phyloP scores from a whole-genome alignment of 169 alveolate genomes.

The Cryptosporidium tyzzeri region DNA sequence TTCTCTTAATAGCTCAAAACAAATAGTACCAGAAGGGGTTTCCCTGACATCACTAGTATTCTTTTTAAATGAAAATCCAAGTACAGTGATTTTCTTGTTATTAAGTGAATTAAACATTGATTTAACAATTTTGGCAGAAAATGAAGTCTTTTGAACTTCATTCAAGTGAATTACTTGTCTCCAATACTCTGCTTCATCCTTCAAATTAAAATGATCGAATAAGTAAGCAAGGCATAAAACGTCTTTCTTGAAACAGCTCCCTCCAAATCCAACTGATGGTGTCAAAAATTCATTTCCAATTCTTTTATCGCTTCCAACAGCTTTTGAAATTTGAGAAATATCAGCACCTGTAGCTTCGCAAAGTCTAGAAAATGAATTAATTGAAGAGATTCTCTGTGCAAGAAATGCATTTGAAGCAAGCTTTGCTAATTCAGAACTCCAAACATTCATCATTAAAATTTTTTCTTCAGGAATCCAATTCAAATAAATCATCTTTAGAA shows the following conservation, averaged over 20 bases:
- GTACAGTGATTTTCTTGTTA: slow-evolving; percentile 84
- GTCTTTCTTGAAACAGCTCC: slow-evolving; percentile 93
- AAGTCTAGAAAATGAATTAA: slow-evolving; percentile 88
- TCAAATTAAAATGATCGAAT: slow-evolving; percentile 83
- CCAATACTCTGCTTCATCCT: slow-evolving; percentile 88
- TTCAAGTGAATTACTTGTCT: slow-evolving; percentile 83
- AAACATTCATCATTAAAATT: slow-evolving; percentile 82
- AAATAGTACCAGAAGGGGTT: slow-evolving; percentile 84
- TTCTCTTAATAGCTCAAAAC: slow-evolving; percentile 81
- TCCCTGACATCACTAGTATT: slow-evolving; percentile 92
- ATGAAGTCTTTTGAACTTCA: slow-evolving; percentile 83
- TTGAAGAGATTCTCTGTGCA: slow-evolving; percentile 90
- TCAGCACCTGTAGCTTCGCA: slow-evolving; percentile 92
- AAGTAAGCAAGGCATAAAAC: slow-evolving; percentile 85
- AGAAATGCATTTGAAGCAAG: slow-evolving; percentile 90
- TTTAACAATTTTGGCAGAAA: slow-evolving; percentile 73
- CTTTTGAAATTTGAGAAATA: slow-evolving; percentile 76
- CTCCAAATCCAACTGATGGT: slow-evolving; percentile 93
- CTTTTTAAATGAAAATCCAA: slow-evolving; percentile 92
- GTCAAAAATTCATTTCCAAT: slow-evolving; percentile 88
- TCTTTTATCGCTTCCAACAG: slow-evolving; percentile 85
- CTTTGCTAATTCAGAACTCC: slow-evolving; percentile 90
- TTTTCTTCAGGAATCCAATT: slow-evolving; percentile 86
- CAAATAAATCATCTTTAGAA: slow-evolving; percentile 83
- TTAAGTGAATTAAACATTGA: slow-evolving; percentile 82